Evolutionary conservation across 805 yeast genomes (phyloP).

Genomic region (Soucietia sequanensis): DNA sequence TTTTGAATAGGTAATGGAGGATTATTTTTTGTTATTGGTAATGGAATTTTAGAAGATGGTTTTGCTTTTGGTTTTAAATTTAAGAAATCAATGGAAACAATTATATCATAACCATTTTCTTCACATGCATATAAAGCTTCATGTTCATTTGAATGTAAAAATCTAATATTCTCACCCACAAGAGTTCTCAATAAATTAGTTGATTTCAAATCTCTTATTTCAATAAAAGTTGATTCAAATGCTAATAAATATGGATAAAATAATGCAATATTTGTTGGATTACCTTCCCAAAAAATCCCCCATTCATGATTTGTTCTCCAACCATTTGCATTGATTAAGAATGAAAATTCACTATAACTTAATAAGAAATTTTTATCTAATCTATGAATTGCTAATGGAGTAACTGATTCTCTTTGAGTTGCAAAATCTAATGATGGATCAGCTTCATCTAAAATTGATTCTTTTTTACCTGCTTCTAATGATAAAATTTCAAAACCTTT

Average conservation of each 20-base stretch:
- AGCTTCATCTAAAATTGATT: slow-evolving; percentile 93
- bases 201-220: slow-evolving; percentile 85
- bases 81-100: slow-evolving; percentile 92
- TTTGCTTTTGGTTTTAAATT: slow-evolving; percentile 38
- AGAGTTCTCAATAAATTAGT: slow-evolving; percentile 86
- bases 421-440: slow-evolving; percentile 97
- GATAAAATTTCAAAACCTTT: slow-evolving; percentile 95
- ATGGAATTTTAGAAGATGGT: too few relatives aligned
- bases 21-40: too few relatives aligned
- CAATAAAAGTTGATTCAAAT: slow-evolving; percentile 87
- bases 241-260: slow-evolving; percentile 93
- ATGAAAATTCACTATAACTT: slow-evolving; percentile 90
- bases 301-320: slow-evolving; percentile 95
- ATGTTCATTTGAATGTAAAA: slow-evolving; percentile 85
- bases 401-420: slow-evolving; percentile 68
- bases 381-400: slow-evolving; percentile 89
- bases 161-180: slow-evolving; percentile 86
- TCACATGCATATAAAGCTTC: slow-evolving; percentile 93
- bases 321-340: slow-evolving; percentile 90
- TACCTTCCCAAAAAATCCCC: slow-evolving; percentile 96
- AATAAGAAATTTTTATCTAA: slow-evolving; percentile 85
- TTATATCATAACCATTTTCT: slow-evolving; percentile 87
- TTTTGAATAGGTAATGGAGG: too few relatives aligned
- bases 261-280: slow-evolving; percentile 86
- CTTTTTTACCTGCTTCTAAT: slow-evolving; percentile 78